These are phyloP conservation scores for Ophiostoma sp. DNA, from an alignment of 2,329 filamentous ascomycete genomes.

Conservation along the genomic window DNA sequence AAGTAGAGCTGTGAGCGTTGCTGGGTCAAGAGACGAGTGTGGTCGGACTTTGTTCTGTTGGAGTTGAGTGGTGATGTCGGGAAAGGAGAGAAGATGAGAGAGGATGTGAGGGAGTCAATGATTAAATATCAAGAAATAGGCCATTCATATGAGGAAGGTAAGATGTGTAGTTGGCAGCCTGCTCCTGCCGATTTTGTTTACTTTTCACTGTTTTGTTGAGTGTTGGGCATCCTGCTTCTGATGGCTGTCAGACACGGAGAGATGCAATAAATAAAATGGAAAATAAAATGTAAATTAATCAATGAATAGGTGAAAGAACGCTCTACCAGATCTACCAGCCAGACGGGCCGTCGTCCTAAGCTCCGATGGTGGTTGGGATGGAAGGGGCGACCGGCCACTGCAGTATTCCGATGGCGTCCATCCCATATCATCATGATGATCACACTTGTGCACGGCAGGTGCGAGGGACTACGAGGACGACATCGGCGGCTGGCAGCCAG, in stretches of 20 bases:
- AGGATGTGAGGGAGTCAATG: not conserved
- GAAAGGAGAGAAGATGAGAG: not conserved
- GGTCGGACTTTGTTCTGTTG: not conserved
- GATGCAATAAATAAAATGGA: not conserved
- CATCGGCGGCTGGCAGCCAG: not conserved
- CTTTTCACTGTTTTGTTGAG: slow-evolving; percentile 1
- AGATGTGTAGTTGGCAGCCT: not conserved
- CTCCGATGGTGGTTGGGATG: not conserved
- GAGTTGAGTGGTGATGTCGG: not conserved
- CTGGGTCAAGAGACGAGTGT: not conserved
- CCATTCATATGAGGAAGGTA: not conserved
- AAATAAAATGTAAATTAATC: not conserved
- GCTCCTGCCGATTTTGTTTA: not conserved
- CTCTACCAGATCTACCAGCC: not conserved
- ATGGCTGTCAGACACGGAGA: not conserved
- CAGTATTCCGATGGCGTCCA: not conserved
- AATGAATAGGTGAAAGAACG: not conserved
- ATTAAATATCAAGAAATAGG: not conserved
- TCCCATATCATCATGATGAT: not conserved
- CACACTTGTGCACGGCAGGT: not conserved
- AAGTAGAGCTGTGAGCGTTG: not conserved
- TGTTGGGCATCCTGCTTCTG: not conserved
- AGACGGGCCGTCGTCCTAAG: not conserved
- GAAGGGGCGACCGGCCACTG: not conserved
- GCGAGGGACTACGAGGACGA: slow-evolving; percentile 3